Conservation (phyloP, 176 grass and related monocot genomes). For the Oryza meridionalis region DNA sequence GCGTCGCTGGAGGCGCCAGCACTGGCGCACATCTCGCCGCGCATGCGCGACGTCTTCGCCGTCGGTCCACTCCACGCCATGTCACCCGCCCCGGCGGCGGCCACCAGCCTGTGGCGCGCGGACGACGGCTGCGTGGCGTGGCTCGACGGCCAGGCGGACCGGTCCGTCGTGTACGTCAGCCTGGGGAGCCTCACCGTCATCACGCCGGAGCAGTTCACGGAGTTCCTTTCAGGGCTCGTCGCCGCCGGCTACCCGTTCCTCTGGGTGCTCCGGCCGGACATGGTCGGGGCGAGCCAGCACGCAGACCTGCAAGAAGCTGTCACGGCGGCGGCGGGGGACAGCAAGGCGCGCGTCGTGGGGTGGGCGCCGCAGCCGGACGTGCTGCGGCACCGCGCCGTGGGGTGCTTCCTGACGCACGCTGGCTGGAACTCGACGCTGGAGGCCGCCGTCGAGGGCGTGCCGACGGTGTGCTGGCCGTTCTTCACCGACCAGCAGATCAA, state of each 20-base stretch:
- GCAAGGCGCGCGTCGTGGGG: not conserved
- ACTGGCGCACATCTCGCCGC: not conserved
- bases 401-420: not conserved
- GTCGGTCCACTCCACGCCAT: slow-evolving; percentile 11
- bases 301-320: not conserved
- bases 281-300: not conserved
- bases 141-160: slow-evolving; percentile 46
- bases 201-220: not conserved
- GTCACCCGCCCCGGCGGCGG: not conserved
- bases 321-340: not conserved
- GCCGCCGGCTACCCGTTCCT: not conserved
- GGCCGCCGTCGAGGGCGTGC: not conserved
- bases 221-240: not conserved
- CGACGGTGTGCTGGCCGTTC: too few species aligned
- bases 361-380: not conserved
- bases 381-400: not conserved
- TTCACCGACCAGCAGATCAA: too few species aligned
- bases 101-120: slow-evolving; percentile 47
- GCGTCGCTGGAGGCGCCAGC: not conserved
- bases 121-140: slow-evolving; percentile 45
- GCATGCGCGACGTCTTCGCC: not conserved
- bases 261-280: not conserved
- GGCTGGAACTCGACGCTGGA: slow-evolving; percentile 60
- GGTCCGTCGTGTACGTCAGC: not conserved
- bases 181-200: not conserved